Percentiles rank a stretch among this genome's conserved stretches.
Conservation (phyloP, 2,329 filamentous ascomycete genomes). For the Penicillium verrucosum region DNA sequence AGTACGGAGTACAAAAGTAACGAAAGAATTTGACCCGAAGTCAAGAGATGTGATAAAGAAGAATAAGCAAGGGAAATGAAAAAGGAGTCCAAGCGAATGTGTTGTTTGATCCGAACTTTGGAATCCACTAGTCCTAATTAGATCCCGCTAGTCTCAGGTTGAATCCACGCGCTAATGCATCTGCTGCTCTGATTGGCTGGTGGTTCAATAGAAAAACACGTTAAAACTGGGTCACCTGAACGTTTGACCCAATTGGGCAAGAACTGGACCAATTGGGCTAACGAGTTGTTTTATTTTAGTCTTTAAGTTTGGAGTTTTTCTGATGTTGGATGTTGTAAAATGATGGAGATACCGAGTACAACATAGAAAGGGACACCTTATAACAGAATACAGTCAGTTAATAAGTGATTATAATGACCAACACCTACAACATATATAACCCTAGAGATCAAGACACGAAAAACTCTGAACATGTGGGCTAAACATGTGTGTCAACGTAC, state of each 20-base stretch:
- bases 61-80: constrained; percentile 12
- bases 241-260: background rate
- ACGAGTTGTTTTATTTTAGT: background rate
- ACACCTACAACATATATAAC: background rate
- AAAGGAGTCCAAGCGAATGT: constrained; percentile 11
- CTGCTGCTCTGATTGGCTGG: background rate
- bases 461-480: constrained; percentile 1
- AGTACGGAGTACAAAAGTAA: background rate
- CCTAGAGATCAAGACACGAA: background rate
- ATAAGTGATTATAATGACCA: background rate
- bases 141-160: background rate
- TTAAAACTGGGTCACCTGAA: background rate
- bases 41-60: constrained; percentile 2
- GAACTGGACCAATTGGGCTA: background rate
- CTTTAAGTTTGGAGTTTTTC: background rate
- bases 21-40: constrained; percentile 10
- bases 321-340: too few species aligned
- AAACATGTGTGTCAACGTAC: constrained; percentile 1
- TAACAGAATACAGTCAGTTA: background rate
- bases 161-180: background rate
- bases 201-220: constrained; percentile 2
- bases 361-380: background rate
- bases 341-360: too few species aligned
- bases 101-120: constrained; percentile 2
- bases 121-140: background rate